Evolutionary conservation across 2,329 filamentous ascomycete species (phyloP), one percentile per base, ranked within the genome.

Genomic region (Botryotinia globosa): DNA sequence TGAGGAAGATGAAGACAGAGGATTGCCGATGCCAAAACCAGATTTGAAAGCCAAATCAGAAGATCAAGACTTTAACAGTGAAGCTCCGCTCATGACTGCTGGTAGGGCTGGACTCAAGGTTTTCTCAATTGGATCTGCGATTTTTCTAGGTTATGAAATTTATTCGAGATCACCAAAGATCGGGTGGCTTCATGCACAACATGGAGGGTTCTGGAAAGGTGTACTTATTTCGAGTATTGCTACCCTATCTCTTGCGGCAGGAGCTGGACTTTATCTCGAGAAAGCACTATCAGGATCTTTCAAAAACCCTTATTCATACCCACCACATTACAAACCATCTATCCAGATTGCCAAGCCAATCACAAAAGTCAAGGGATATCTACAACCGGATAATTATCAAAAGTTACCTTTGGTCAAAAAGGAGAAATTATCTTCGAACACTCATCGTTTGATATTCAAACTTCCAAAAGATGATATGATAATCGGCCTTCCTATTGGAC

Each of bases 401-500:
- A 76, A 76, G 42, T 51, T 77, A 4, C 75, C 76, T 18, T 58
- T 77, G 25, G 56, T 74, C 10, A 65, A 66, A 22, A 77, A 76
- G 45, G 74, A 76, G 7, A 72, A 65, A 20, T 25, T 77, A 22
- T 77, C 76, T 39, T 61, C 74, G 8, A 75, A 76, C 58, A 72
- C 69, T 2, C 72, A 73, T 66, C 74, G 70, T 22, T 74, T 77
- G 63, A 67, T 76, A 22, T 83, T 83, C 59, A 75, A 77, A 25
- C 79, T 84, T 14, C 82, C 82, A 66, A 74, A 3, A 25, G 75
- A 32, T 72, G 74, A 48, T 76, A 78, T 45, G 74, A 70, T 82
- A 16, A 78, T 84, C 5, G 83, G 83, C 12, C 80, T 84, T 18
- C 83, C 83, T 1, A 83, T 81, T 59, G 83, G 83, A 14, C 82